Evolutionary conservation across 352 stramenopile species (phyloP), one percentile per base, ranked within the genome.

Genomic region (Pythium utonaiense): DNA sequence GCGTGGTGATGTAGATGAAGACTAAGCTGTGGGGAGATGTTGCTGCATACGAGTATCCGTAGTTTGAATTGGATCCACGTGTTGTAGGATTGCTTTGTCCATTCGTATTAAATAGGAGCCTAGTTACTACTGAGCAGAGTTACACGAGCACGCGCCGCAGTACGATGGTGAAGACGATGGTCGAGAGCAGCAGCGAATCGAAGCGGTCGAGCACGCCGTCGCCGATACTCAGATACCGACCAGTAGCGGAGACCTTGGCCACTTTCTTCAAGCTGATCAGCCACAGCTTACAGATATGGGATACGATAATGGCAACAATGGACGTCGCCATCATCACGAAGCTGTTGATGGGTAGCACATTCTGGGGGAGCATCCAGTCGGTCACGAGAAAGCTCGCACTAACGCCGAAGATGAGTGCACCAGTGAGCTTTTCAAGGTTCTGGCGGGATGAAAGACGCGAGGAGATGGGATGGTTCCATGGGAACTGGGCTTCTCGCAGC

Each of bases 201-300:
- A 89, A 53, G 22, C 73, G 75, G 41, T 87, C 79, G 16, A 89
- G 66, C 4, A 84, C 63, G 36, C 79, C 79, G 13, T 75, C 77
- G n/a, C 79, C 77, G 30, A 79, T 53, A 8, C 51, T 33, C 16
- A 84, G 45, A 34, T 86, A 87, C 12, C 67, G 57, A 13, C 75
- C 75, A 0, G 79, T 84, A 30, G 51, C 65, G 3, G 69, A 58
- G 16, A 87, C 56, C 42, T 77, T 75, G 51, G 75, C 75, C 8
- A 89, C 60, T 50, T 86, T 86, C 60, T 89, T 87, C 50, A 89
- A 62, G 45, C 77, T 84, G 16, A 82, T 49, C 3, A 89, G 70
- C 53, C 83, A 77, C 31, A 89, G 65, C 30, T 89, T 89, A 42
- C 66, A 69, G 0, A 84, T 30, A n/a, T 87, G 75, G 9, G 75